phyloP scores from a whole-genome alignment of 257 asterid species.

The Scutellaria barbata region DNA sequence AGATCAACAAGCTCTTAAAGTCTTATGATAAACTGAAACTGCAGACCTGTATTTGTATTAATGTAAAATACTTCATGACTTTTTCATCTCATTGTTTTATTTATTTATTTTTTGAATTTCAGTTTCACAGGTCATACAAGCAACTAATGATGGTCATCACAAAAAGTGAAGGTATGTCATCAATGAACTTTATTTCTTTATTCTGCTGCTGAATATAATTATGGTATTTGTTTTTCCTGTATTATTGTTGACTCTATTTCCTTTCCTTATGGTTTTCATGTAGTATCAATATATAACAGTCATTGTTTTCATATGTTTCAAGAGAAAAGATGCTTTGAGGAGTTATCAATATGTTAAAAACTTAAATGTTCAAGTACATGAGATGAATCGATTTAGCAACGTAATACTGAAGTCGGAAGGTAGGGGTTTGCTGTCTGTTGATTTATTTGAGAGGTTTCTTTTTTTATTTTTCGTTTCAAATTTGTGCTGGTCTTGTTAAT shows the following conservation, averaged over 20 bases:
- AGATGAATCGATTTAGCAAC: slow-evolving; percentile 82
- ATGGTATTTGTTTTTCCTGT: slow-evolving; percentile 13
- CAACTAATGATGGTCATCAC: slow-evolving; percentile 46
- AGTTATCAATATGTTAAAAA: slow-evolving; percentile 52
- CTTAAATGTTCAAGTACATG: slow-evolving; percentile 71
- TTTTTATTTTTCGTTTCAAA: neutral
- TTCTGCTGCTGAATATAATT: neutral
- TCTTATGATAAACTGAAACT: neutral
- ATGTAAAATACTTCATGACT: neutral
- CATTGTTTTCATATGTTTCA: slow-evolving; percentile 40
- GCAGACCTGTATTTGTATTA: neutral
- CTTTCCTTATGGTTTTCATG: slow-evolving; percentile 17
- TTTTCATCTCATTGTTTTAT: slow-evolving; percentile 5
- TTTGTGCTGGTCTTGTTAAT: slow-evolving; percentile 11
- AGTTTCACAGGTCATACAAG: slow-evolving; percentile 53
- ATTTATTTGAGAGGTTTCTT: slow-evolving; percentile 4
- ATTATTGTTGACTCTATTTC: neutral
- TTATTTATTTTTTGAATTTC: slow-evolving; percentile 32
- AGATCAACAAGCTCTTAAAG: neutral
- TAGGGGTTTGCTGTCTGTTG: slow-evolving; percentile 32
- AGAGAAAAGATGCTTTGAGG: slow-evolving; percentile 88
- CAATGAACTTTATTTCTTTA: slow-evolving; percentile 7
- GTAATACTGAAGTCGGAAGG: slow-evolving; percentile 78
- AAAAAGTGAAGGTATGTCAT: slow-evolving; percentile 69
- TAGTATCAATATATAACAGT: neutral